A percentile compares a stretch with the other conserved stretches of the same genome.
These are phyloP conservation scores for Coelastrella sp. DNA, from an alignment of 139 green algal genomes.

Conservation along the genomic window DNA sequence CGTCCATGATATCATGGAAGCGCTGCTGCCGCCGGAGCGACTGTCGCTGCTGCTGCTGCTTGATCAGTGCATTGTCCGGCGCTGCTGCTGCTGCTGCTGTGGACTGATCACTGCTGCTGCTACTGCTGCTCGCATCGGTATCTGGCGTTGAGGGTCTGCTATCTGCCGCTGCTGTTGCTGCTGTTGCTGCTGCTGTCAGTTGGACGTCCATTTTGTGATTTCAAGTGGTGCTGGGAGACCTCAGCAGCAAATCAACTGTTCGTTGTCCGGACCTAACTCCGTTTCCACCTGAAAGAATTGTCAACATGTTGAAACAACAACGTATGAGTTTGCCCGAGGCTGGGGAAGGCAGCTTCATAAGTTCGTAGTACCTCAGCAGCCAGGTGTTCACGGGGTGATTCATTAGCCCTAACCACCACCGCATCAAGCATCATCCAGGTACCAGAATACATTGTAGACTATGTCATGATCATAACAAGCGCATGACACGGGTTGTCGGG, in stretches of 20 bases:
- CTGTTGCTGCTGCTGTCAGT: constrained; percentile 4
- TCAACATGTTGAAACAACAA: neutral
- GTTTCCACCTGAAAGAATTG: neutral
- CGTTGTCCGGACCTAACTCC: neutral
- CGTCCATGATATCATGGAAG: neutral
- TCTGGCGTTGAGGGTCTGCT: neutral
- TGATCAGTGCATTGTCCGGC: neutral
- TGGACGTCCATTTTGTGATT: neutral
- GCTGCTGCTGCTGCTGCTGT: constrained; percentile 9
- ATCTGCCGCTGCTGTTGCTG: constrained; percentile 9
- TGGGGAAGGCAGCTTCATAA: neutral
- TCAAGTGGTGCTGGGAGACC: neutral
- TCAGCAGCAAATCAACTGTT: neutral
- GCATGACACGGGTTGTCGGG: neutral
- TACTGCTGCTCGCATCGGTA: neutral
- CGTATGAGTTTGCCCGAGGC: neutral
- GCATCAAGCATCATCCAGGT: neutral
- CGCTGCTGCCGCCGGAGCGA: neutral
- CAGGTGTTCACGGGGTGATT: neutral
- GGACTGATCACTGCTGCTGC: neutral
- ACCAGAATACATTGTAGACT: neutral
- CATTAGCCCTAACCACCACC: neutral
- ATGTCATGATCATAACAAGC: neutral
- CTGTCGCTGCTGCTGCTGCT: neutral
- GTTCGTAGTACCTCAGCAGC: neutral